A percentile compares a stretch with the other conserved stretches of the same genome.
These are phyloP conservation scores for Graphilbum sp. DNA, from an alignment of 2,329 filamentous ascomycete species.

Conservation along the genomic window DNA sequence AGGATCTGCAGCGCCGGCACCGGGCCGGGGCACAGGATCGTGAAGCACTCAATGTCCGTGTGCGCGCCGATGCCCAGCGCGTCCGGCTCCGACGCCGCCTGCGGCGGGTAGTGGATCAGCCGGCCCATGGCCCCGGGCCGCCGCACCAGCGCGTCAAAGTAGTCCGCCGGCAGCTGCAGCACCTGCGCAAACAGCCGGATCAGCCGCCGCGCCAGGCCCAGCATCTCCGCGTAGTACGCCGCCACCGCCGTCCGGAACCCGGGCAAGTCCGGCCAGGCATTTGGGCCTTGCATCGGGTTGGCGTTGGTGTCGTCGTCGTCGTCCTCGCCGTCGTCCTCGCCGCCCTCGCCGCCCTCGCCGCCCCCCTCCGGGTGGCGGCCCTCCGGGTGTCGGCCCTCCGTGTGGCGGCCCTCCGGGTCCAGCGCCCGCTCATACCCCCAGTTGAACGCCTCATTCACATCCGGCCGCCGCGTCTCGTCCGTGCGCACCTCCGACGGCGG, in stretches of 20 bases:
- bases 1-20: constrained; percentile 2
- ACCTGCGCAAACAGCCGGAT: constrained; percentile 19
- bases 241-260: constrained; percentile 2
- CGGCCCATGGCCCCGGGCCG: constrained; percentile 5
- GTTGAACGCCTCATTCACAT: no score
- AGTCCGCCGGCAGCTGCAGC: constrained; percentile 21
- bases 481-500: no score
- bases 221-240: constrained; percentile 5
- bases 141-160: constrained; percentile 17
- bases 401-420: no score
- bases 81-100: constrained; percentile 24
- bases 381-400: no score
- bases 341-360: no score
- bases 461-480: no score
- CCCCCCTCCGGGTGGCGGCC: no score
- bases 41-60: constrained; percentile 10
- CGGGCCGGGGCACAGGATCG: no score
- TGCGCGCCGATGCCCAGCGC: constrained; percentile 27
- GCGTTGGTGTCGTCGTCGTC: no score
- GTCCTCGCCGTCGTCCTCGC: no score
- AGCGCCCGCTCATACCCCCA: no score
- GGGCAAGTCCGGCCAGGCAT: constrained; percentile 7
- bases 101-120: constrained; percentile 19
- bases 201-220: constrained; percentile 1
- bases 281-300: no score